phyloP scores from a whole-genome alignment of 1,284 basidiomycete genomes.

The Wallemia ichthyophaga region DNA sequence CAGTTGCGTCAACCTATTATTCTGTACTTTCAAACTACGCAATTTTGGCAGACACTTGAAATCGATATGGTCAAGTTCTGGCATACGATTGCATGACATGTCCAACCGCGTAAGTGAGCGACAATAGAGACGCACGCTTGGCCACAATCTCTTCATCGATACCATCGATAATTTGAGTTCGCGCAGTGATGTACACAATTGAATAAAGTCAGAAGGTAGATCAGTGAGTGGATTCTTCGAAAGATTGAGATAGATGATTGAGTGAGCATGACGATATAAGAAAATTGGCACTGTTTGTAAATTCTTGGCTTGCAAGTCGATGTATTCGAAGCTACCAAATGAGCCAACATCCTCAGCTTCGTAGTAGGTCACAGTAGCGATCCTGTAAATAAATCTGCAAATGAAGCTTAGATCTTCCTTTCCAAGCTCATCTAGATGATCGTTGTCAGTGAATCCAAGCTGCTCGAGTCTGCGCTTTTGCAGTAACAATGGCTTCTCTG shows the following conservation, averaged over 20 bases:
- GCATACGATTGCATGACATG: constrained; percentile 73
- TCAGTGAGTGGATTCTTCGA: constrained; percentile 90
- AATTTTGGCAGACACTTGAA: constrained; percentile 50
- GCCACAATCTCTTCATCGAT: constrained; percentile 78
- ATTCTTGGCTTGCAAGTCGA: constrained; percentile 57
- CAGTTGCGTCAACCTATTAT: constrained; percentile 67
- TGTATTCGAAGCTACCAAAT: constrained; percentile 43
- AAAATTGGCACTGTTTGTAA: constrained; percentile 71
- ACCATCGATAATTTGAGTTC: constrained; percentile 74
- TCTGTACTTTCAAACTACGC: constrained; percentile 46
- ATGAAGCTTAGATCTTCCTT: constrained; percentile 59
- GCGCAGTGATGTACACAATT: constrained; percentile 51
- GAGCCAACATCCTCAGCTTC: constrained; percentile 33
- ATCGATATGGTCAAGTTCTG: constrained; percentile 56
- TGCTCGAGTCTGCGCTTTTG: constrained; percentile 59
- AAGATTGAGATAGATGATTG: constrained; percentile 60
- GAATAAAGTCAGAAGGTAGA: constrained; percentile 84
- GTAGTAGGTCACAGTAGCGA: constrained; percentile 12
- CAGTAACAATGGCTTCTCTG: constrained; percentile 56
- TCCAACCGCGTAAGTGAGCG: constrained; percentile 52
- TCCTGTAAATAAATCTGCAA: constrained; percentile 46
- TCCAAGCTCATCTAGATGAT: constrained; percentile 50
- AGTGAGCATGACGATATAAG: constrained; percentile 58
- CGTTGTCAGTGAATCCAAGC: constrained; percentile 61
- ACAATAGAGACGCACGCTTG: constrained; percentile 39